Conservation (phyloP, 2,329 filamentous ascomycete species). For the Nothophoma quercina region DNA sequence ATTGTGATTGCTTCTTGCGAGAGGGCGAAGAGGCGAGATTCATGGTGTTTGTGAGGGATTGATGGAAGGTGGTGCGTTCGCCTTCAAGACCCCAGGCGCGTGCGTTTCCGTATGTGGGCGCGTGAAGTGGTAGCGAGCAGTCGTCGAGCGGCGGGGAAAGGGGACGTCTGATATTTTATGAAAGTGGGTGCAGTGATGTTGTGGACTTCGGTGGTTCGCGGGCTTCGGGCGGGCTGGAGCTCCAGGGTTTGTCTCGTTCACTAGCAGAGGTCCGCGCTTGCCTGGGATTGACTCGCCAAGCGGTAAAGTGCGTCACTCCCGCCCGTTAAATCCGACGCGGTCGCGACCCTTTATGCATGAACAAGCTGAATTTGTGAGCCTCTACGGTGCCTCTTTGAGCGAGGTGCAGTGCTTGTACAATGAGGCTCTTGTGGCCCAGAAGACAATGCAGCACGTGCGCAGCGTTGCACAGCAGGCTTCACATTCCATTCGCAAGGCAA, state of each 20-base stretch:
- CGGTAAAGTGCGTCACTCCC: conserved; percentile 11
- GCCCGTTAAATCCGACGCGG: conserved; percentile 17
- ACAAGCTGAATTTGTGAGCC: conserved; percentile 8
- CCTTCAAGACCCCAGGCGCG: conserved; percentile 8
- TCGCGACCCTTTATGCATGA: conserved; percentile 15
- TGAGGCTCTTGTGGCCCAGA: conserved; percentile 16
- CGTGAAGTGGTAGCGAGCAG: conserved; percentile 28
- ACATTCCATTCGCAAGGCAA: conserved; percentile 3
- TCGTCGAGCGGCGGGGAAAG: not conserved
- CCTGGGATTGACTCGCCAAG: conserved; percentile 17
- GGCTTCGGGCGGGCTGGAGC: conserved; percentile 11
- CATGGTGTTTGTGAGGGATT: conserved; percentile 23
- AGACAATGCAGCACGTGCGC: conserved; percentile 19
- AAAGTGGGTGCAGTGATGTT: conserved; percentile 18
- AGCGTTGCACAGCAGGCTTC: conserved; percentile 10
- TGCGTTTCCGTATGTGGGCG: conserved; percentile 7
- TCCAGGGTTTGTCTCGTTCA: conserved; percentile 17
- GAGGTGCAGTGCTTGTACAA: conserved; percentile 17
- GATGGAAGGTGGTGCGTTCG: conserved; percentile 18
- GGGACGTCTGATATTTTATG: conserved; percentile 9
- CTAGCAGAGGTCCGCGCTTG: conserved; percentile 15
- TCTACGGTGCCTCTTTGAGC: not conserved
- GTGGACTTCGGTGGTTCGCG: conserved; percentile 13
- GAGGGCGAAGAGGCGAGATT: conserved; percentile 35
- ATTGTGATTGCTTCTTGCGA: conserved; percentile 38